Conservation (phyloP, 1,139 yeast genomes). For the Suhomyces bolitotheri region DNA sequence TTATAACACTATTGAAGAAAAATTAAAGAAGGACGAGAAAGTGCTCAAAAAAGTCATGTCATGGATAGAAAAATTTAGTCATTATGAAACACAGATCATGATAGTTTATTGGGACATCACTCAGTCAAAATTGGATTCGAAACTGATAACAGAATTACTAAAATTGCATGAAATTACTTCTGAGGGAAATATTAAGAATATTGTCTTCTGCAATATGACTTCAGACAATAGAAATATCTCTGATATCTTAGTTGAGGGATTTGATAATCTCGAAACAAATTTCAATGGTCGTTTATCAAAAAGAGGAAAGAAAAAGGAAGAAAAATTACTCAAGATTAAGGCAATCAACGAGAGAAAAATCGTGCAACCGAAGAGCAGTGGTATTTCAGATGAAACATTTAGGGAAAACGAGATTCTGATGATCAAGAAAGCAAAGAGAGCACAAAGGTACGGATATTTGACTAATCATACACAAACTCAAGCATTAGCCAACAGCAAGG, state of each 20-base stretch:
- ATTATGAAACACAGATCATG: constrained; percentile 38
- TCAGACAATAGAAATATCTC: constrained; percentile 28
- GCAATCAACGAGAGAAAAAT: constrained; percentile 8
- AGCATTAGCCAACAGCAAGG: too few relatives aligned
- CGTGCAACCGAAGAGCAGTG: constrained; percentile 4
- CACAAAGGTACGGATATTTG: constrained; percentile 37
- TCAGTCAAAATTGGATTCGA: constrained; percentile 19
- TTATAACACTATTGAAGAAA: constrained; percentile 24
- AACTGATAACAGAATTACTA: constrained; percentile 22
- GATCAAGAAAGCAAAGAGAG: constrained; percentile 32
- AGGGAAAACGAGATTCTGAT: constrained; percentile 27
- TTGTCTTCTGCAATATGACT: constrained; percentile 42
- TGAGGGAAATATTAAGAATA: constrained; percentile 20
- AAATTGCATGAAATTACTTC: constrained; percentile 16
- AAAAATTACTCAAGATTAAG: constrained; percentile 13
- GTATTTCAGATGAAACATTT: constrained; percentile 16
- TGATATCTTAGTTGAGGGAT: constrained; percentile 27
- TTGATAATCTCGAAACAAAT: constrained; percentile 23
- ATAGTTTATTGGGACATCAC: constrained; percentile 42
- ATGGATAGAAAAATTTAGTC: constrained; percentile 37
- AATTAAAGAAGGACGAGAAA: constrained; percentile 36
- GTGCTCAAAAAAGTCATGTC: constrained; percentile 41
- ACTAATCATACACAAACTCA: constrained; percentile 25
- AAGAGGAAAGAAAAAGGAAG: constrained; percentile 31
- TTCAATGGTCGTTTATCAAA: constrained; percentile 35